Base-by-base conservation (phyloP, 148 eudicot genomes). In the Chenopodium suecicum region DNA sequence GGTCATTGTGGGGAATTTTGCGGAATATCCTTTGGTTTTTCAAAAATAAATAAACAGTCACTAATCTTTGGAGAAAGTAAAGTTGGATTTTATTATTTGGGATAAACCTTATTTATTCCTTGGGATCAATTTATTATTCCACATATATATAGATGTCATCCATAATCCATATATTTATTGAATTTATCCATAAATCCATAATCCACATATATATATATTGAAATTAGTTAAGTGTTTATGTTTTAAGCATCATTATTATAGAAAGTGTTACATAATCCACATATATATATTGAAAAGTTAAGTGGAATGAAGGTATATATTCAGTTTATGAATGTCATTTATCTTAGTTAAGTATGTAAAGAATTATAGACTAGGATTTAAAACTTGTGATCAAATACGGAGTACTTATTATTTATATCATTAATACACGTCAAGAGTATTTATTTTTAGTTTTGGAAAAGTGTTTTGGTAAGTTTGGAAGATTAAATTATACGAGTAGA, bases 1-100 rank as follows among this genome's bases (percentile, higher is more conserved):
- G 77, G 85, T 77, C 89, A 87, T 83, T 56, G 86, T 79, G 79
- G 76, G 74, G 86, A 75, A 79, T 74, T 79, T 65, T 52, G 48
- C 23, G 41, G 85, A 83, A 83, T 83, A 79, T 83, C 69, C 79
- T 46, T 5, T 56, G 50, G 12, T 62, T 27, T 44, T 34, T 31
- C 29, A 31, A 17, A 66, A 5, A 19, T 20, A 34, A 32, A 4
- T 4, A 37, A 31, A 31, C 44, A 68, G 72, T 69, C 74, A 41
- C 27, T 41, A 70, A 41, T 2, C 50, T 70, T 6, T 69, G 7
- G 7, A 6, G 44, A 69, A 69, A 69, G 19, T 7, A 62, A 62
- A n/a, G 62, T 56, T 29, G 32, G n/a, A 32, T 3, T 69, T 32
- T 69, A 37, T 69, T 69, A 69, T 69, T 32, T 69, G 11, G 67